Evolutionary conservation across 2,329 filamentous ascomycete genomes (phyloP).

Genomic region (Drechmeria coniospora): DNA sequence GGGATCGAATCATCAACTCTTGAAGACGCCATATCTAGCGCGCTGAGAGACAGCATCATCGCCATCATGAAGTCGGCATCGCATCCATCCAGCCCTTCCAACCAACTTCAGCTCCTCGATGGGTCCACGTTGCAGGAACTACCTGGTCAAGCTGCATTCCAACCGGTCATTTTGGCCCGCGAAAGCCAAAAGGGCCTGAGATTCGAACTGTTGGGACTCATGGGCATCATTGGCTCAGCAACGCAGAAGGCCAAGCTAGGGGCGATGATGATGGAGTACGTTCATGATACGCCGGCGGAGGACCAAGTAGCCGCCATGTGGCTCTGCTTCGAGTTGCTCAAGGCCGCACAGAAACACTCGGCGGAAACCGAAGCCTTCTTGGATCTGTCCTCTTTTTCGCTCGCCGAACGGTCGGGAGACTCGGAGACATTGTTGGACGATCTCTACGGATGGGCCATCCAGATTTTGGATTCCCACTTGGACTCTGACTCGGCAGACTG

Average conservation of each 20-base stretch:
- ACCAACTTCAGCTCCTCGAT: constrained; percentile 14
- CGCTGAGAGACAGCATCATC: constrained; percentile 62
- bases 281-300: constrained; percentile 41
- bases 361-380: constrained; percentile 52
- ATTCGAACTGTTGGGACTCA: constrained; percentile 40
- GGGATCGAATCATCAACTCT: constrained; percentile 51
- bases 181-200: constrained; percentile 52
- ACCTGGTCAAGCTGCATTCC: constrained; percentile 20
- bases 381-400: constrained; percentile 27
- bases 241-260: constrained; percentile 46
- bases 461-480: constrained; percentile 38
- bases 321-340: constrained; percentile 60
- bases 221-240: constrained; percentile 38
- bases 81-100: constrained; percentile 7
- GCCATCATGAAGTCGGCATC: constrained; percentile 14
- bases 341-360: constrained; percentile 34
- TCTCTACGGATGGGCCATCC: constrained; percentile 53
- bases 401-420: constrained; percentile 21
- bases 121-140: constrained; percentile 5
- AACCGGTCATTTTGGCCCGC: constrained; percentile 44
- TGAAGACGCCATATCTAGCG: constrained; percentile 49
- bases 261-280: constrained; percentile 46
- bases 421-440: constrained; percentile 40
- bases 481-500: constrained; percentile 43
- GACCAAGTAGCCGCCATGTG: constrained; percentile 59